Conservation (phyloP, 352 stramenopile species). For the Globisporangium spinosum region DNA sequence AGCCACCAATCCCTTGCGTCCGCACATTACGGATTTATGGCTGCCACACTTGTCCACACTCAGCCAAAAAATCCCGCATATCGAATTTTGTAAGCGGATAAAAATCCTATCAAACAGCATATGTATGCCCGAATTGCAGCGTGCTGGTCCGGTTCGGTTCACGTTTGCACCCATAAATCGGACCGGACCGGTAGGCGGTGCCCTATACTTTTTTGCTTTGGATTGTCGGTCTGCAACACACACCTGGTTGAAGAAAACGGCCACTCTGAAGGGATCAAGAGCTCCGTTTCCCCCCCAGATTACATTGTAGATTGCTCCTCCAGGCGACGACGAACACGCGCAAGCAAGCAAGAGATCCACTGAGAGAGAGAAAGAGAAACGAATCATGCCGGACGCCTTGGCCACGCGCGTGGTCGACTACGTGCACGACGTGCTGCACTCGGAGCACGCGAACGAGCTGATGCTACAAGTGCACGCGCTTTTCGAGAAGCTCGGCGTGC, state of each 20-base stretch:
- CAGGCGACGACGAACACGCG: not conserved
- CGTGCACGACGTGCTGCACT: slow-evolving; percentile 80
- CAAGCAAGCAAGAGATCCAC: not conserved
- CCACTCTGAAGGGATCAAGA: not conserved
- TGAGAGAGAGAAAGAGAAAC: not conserved
- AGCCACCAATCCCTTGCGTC: slow-evolving; percentile 30
- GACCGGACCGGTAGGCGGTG: slow-evolving; percentile 3
- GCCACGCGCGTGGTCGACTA: slow-evolving; percentile 61
- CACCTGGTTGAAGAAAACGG: slow-evolving; percentile 8
- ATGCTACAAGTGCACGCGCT: slow-evolving; percentile 70
- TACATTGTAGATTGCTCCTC: not conserved
- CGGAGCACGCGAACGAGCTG: slow-evolving; percentile 54
- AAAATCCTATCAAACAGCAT: slow-evolving; percentile 7
- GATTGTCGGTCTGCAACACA: not conserved
- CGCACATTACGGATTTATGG: not conserved
- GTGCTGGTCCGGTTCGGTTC: not conserved
- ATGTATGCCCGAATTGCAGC: not conserved
- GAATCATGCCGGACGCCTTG: slow-evolving; percentile 45
- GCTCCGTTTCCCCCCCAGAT: slow-evolving; percentile 3
- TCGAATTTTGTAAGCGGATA: not conserved
- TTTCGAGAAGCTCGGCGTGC: slow-evolving; percentile 64
- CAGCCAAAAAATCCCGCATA: slow-evolving; percentile 19
- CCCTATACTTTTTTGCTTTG: not conserved
- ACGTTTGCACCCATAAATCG: not conserved
- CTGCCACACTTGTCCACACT: not conserved